Percentiles rank a stretch among this genome's conserved stretches.
Conservation (phyloP, 2,329 filamentous ascomycete species). For the Clarireedia paspali region DNA sequence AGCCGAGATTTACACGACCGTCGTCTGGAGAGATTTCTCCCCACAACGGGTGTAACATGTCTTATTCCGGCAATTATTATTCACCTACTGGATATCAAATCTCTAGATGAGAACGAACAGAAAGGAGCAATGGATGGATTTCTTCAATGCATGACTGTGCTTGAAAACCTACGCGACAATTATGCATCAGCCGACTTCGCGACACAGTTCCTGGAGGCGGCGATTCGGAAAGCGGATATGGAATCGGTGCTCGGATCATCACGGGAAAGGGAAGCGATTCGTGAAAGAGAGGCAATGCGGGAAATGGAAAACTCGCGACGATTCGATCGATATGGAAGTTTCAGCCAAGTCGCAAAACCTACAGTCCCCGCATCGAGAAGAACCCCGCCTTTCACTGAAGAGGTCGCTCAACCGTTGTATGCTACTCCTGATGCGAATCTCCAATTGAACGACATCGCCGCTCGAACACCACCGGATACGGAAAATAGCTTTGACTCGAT, state of each 20-base stretch:
- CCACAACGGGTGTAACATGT: slow-evolving; percentile 85
- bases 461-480: no score
- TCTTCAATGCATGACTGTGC: slow-evolving; percentile 85
- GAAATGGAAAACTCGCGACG: no score
- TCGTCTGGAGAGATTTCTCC: slow-evolving; percentile 70
- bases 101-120: slow-evolving; percentile 62
- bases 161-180: slow-evolving; percentile 78
- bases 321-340: no score
- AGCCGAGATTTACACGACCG: slow-evolving; percentile 67
- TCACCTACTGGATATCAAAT: slow-evolving; percentile 87
- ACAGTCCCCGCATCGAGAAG: no score
- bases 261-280: no score
- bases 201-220: slow-evolving; percentile 89
- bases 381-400: no score
- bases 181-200: slow-evolving; percentile 94
- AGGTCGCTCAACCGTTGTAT: no score
- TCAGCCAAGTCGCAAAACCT: no score
- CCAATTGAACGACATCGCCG: no score
- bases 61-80: slow-evolving; percentile 90
- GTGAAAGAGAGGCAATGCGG: no score
- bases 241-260: slow-evolving; percentile 8
- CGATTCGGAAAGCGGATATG: slow-evolving; percentile 79
- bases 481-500: no score
- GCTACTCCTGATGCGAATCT: no score
- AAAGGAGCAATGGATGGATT: slow-evolving; percentile 72